A percentile compares a stretch with the other conserved stretches of the same genome.
Conservation (phyloP, 2,329 filamentous ascomycete species). For the Endothia cerciana region DNA sequence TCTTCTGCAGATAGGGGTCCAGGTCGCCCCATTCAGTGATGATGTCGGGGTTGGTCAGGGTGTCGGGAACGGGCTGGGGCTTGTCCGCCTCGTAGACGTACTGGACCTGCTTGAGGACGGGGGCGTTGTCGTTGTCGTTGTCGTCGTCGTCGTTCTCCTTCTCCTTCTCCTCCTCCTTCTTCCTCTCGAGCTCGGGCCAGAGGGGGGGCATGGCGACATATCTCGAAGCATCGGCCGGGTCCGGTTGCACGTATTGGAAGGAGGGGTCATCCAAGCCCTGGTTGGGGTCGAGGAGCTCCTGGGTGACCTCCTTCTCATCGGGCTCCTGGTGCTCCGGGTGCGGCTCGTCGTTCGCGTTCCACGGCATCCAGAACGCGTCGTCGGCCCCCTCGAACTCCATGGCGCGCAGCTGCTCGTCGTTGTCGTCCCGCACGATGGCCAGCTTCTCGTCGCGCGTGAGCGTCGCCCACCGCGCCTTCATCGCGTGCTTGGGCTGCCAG, state of each 20-base stretch:
- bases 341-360: not conserved
- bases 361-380: constrained; percentile 23
- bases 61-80: constrained; percentile 10
- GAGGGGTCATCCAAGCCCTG: not conserved
- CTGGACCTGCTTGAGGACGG: not conserved
- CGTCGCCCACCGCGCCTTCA: constrained; percentile 48
- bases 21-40: constrained; percentile 19
- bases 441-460: constrained; percentile 43
- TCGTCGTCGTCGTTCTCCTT: not conserved
- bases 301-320: not conserved
- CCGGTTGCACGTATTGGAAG: not conserved
- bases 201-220: not conserved
- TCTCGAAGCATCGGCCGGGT: not conserved
- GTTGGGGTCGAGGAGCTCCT: not conserved
- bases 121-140: not conserved
- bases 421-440: constrained; percentile 41
- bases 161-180: not conserved
- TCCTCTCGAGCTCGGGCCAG: constrained; percentile 1
- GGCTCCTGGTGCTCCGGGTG: not conserved
- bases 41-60: constrained; percentile 7
- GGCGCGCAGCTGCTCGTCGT: constrained; percentile 33
- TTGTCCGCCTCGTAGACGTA: not conserved
- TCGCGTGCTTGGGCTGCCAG: constrained; percentile 50
- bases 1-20: constrained; percentile 7
- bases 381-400: constrained; percentile 29